Evolutionary conservation across 441 rosid species (phyloP), one percentile per base, ranked within the genome.

Genomic region (Populus hybrid): DNA sequence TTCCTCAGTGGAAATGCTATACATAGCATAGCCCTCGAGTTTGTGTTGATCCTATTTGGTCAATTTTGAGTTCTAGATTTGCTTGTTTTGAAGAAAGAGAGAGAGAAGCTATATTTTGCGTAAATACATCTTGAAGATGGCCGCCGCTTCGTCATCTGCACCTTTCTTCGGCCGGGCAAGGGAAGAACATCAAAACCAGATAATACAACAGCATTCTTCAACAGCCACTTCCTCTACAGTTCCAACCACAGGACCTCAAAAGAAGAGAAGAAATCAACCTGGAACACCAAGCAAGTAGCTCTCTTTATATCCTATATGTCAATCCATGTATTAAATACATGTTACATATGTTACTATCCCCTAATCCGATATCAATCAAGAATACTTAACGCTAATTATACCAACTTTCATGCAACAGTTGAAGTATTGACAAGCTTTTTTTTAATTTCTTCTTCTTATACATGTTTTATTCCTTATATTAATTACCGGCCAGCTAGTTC

Each of bases 221-320:
- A 68, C 87, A 61, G 67, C 79, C 31, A 83, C 85, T 76, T 77
- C 92, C 78, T 81, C 88, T 45, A 68, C 94, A 38, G 85, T 82
- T 68, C 86, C 84, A 63, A 78, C 87, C 50, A 53, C 75, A 0
- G 72, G 82, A 68, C 91, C 88, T 70, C 91, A 86, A 18, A 94
- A 90, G 89, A 94, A 88, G 81, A 94, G 82, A 82, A 85, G 98
- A 80, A 94, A 94, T 84, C 98, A 92, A 76, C 95, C 97, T 26
- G 95, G 95, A 87, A 87, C 85, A 79, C 94, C 98, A 85, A 83
- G 98, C 89, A 90, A 90, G 94, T 89, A 80, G n/a, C 88, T 59
- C 67, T 82, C 74, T 82, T 53, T 76, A 21, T 50, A 61, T 40
- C 64, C 70, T 75, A 67, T 78, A 64, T 73, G 40, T 38, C 63